phyloP scores from a whole-genome alignment of 371 early-diverging fungal species.

The Mucor saturninus region DNA sequence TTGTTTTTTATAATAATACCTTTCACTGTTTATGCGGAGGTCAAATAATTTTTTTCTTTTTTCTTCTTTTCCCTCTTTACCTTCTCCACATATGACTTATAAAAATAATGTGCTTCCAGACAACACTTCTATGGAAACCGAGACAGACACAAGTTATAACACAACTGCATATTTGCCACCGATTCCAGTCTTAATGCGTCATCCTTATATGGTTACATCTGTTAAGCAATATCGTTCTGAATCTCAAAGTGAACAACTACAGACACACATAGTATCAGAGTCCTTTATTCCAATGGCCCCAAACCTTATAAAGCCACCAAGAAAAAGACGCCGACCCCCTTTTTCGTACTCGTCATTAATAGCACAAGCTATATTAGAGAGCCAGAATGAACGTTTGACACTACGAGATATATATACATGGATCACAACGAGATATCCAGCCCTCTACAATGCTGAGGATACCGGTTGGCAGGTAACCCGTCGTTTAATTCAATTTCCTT shows the following conservation, averaged over 20 bases:
- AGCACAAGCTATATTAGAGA: conserved; percentile 71
- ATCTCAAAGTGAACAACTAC: conserved; percentile 47
- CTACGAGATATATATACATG: conserved; percentile 76
- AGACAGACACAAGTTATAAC: too few relatives aligned
- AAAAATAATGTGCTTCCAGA: too few relatives aligned
- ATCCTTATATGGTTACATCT: conserved; percentile 41
- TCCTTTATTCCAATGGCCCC: conserved; percentile 56
- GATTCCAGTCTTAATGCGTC: conserved; percentile 50
- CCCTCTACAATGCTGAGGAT: conserved; percentile 69
- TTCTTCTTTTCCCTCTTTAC: too few relatives aligned
- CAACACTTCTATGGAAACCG: too few relatives aligned
- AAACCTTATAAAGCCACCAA: conserved; percentile 43
- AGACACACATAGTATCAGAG: conserved; percentile 53
- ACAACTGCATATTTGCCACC: conserved; percentile 35
- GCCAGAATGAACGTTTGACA: conserved; percentile 64
- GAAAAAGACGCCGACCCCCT: conserved; percentile 71
- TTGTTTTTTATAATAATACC: too few relatives aligned
- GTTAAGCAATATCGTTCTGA: conserved; percentile 48
- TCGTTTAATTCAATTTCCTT: not conserved
- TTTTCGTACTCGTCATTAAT: conserved; percentile 79
- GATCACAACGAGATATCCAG: conserved; percentile 72
- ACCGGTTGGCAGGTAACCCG: conserved; percentile 69
- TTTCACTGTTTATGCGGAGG: too few relatives aligned
- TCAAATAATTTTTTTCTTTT: too few relatives aligned
- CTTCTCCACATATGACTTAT: too few relatives aligned